Percentiles rank a stretch among this genome's conserved stretches.
Evolutionary conservation across 108 stramenopile species (phyloP).

Genomic region (Cylindrotheca fusiformis): DNA sequence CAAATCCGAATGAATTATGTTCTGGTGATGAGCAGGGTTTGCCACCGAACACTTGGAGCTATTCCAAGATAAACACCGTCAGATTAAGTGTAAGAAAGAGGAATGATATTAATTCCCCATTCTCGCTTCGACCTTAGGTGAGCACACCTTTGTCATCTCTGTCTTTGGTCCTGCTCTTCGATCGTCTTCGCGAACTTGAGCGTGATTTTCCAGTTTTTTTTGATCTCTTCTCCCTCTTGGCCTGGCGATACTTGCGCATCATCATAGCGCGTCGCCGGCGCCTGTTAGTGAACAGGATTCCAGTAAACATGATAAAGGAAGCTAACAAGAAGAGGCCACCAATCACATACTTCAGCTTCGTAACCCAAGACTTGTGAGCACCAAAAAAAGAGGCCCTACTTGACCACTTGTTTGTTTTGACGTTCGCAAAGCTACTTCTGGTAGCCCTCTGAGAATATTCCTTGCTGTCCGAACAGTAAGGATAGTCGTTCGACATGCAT

Average conservation of each 20-base stretch:
- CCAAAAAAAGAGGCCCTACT: conserved; percentile 25
- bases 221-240: conserved; percentile 39
- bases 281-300: conserved; percentile 85
- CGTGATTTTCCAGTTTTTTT: conserved; percentile 40
- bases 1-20: too few species aligned
- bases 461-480: conserved; percentile 44
- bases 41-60: too few species aligned
- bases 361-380: conserved; percentile 56
- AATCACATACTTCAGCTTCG: conserved; percentile 82
- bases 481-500: conserved; percentile 55
- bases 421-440: conserved; percentile 16
- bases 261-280: conserved; percentile 83
- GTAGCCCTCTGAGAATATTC: conserved; percentile 14
- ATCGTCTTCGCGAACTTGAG: conserved; percentile 39
- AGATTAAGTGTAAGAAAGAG: too few species aligned
- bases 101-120: too few species aligned
- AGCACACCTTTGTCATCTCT: conserved; percentile 48
- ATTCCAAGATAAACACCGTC: too few species aligned
- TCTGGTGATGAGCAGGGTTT: too few species aligned
- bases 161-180: conserved; percentile 33
- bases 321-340: conserved; percentile 73
- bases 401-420: conserved; percentile 6
- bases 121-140: conserved; percentile 47
- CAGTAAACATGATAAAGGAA: conserved; percentile 85
- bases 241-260: conserved; percentile 79